These are phyloP conservation scores for Nicotiana attenuata DNA, from an alignment of 257 asterid genomes.

Conservation along the genomic window DNA sequence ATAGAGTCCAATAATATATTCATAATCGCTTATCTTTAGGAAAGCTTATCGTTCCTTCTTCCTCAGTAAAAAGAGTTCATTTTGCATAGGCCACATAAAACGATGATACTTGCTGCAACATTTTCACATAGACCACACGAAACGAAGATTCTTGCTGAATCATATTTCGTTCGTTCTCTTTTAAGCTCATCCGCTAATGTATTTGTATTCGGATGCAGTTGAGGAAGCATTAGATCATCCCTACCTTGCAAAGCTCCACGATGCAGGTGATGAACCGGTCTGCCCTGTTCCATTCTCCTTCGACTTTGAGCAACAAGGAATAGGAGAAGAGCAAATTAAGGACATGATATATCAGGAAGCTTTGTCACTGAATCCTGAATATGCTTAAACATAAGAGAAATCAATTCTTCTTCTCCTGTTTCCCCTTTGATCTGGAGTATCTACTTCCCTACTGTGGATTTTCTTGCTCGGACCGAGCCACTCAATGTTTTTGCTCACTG, in stretches of 20 bases:
- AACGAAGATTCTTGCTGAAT: neutral
- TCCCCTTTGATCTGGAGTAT: neutral
- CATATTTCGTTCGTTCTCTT: neutral
- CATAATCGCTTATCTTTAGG: neutral
- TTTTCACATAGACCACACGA: neutral
- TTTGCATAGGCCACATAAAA: neutral
- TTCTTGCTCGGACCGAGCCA: neutral
- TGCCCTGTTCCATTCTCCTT: slow-evolving; percentile 62
- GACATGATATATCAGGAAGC: slow-evolving; percentile 89
- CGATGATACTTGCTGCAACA: neutral
- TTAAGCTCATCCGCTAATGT: slow-evolving; percentile 7
- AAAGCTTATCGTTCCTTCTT: neutral
- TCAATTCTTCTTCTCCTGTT: neutral
- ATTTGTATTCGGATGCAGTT: slow-evolving; percentile 36
- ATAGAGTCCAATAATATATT: neutral
- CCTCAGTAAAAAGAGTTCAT: neutral
- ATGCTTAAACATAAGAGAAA: slow-evolving; percentile 19
- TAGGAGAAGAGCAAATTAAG: slow-evolving; percentile 83
- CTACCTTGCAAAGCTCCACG: slow-evolving; percentile 72
- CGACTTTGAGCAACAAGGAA: slow-evolving; percentile 68
- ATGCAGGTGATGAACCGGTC: slow-evolving; percentile 70
- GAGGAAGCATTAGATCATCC: slow-evolving; percentile 89
- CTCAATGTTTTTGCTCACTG: neutral
- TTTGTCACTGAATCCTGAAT: slow-evolving; percentile 54
- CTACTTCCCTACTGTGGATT: neutral